phyloP scores from a whole-genome alignment of 2,329 filamentous ascomycete species.

The Aspergillus texensis region DNA sequence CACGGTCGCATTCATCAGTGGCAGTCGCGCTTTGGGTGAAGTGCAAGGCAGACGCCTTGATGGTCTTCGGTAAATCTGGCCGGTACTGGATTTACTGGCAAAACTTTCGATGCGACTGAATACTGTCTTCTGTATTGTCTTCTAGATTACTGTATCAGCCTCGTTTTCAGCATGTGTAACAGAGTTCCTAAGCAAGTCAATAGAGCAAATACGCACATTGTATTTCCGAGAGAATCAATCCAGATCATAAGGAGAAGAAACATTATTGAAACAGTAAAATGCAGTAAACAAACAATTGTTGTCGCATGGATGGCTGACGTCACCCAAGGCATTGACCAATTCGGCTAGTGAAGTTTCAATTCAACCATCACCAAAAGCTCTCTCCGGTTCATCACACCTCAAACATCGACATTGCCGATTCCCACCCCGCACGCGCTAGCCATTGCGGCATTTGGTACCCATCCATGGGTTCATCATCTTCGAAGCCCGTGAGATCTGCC shows the following conservation, averaged over 20 bases:
- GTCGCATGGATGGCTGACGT: slow-evolving; percentile 19
- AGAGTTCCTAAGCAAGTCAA: slow-evolving; percentile 2
- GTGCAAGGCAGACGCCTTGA: slow-evolving; percentile 85
- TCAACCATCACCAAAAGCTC: neutral
- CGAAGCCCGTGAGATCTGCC: slow-evolving; percentile 56
- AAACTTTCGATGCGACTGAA: neutral
- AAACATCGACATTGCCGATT: neutral
- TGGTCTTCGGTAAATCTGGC: slow-evolving; percentile 58
- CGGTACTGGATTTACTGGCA: slow-evolving; percentile 11
- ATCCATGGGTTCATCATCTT: slow-evolving; percentile 61
- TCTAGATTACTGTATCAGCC: neutral
- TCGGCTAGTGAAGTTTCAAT: slow-evolving; percentile 18
- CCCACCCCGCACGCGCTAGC: neutral
- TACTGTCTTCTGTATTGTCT: neutral
- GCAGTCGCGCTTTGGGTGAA: slow-evolving; percentile 86
- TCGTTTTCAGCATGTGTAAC: neutral
- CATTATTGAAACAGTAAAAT: neutral
- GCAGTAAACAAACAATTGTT: neutral
- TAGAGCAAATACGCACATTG: neutral
- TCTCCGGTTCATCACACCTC: slow-evolving; percentile 2
- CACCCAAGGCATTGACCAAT: slow-evolving; percentile 18
- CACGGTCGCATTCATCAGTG: slow-evolving; percentile 77
- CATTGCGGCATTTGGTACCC: neutral
- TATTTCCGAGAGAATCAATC: neutral
- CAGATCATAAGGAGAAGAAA: neutral